These are phyloP conservation scores for Colletotrichum sp. DNA, from an alignment of 2,329 filamentous ascomycete genomes.

Conservation along the genomic window DNA sequence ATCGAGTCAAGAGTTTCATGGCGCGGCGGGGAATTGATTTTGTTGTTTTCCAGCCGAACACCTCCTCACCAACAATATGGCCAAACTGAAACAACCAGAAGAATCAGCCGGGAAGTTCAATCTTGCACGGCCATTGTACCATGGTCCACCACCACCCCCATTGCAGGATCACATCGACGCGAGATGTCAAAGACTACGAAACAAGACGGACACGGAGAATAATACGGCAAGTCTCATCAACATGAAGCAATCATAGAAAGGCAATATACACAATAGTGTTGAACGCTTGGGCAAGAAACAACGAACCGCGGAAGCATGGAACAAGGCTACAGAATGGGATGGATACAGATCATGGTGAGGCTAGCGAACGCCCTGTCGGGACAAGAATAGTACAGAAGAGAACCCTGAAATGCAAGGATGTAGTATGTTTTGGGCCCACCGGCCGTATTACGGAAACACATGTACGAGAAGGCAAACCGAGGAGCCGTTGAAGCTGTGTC, in stretches of 20 bases:
- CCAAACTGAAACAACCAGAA: not conserved
- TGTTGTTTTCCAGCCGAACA: not conserved
- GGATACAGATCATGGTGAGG: not conserved
- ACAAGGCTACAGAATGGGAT: not conserved
- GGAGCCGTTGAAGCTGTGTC: not conserved
- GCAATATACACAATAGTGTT: not conserved
- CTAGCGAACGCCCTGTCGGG: not conserved
- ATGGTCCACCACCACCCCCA: not conserved
- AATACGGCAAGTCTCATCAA: not conserved
- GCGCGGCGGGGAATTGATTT: not conserved
- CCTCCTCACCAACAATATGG: too few relatives aligned
- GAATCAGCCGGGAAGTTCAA: not conserved
- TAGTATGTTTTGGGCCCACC: not conserved
- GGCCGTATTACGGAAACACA: not conserved
- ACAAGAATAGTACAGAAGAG: not conserved
- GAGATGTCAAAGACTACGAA: not conserved
- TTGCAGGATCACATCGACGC: not conserved
- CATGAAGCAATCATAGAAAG: not conserved
- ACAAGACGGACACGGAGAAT: not conserved
- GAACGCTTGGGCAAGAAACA: not conserved
- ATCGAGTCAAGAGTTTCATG: not conserved
- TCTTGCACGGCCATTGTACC: not conserved
- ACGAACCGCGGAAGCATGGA: not conserved
- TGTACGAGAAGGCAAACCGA: not conserved
- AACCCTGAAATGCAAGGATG: not conserved